A percentile compares a stretch with the other conserved stretches of the same genome.
Conservation (phyloP, 1,284 basidiomycete species). For the Ceratobasidium theobromae region DNA sequence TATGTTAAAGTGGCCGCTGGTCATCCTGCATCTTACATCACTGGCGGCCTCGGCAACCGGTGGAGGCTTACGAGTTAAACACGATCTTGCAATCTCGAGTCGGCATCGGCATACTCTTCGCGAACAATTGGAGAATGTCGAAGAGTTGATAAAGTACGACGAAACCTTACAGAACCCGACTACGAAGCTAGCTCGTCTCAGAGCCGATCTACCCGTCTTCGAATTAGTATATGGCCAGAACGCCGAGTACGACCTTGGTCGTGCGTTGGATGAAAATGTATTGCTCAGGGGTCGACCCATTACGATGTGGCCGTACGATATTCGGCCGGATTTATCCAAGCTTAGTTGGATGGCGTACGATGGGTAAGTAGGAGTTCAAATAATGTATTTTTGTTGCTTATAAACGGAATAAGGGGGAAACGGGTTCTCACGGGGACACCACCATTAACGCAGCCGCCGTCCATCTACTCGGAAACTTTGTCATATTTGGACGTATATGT, state of each 20-base stretch:
- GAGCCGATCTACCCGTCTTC: not conserved
- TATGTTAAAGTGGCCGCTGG: too few relatives aligned
- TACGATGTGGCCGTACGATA: not conserved
- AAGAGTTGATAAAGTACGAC: not conserved
- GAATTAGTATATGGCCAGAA: constrained; percentile 2
- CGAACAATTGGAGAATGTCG: not conserved
- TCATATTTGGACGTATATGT: constrained; percentile 16
- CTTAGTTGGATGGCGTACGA: constrained; percentile 23
- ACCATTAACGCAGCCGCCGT: not conserved
- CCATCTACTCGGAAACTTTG: not conserved
- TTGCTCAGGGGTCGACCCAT: not conserved
- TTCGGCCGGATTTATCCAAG: not conserved
- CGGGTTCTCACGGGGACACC: constrained; percentile 11
- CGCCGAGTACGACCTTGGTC: constrained; percentile 15
- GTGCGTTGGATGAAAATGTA: not conserved
- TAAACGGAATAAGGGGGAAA: not conserved
- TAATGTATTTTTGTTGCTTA: not conserved
- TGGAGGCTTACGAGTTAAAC: not conserved
- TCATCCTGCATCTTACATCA: too few relatives aligned
- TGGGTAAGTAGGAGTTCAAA: not conserved
- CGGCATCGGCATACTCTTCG: not conserved
- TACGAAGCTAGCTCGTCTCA: not conserved
- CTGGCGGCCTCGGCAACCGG: not conserved
- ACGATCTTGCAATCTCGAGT: not conserved
- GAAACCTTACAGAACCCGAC: not conserved